Evolutionary conservation across 352 stramenopile species (phyloP).

Genomic region (Aphanomyces euteiches): DNA sequence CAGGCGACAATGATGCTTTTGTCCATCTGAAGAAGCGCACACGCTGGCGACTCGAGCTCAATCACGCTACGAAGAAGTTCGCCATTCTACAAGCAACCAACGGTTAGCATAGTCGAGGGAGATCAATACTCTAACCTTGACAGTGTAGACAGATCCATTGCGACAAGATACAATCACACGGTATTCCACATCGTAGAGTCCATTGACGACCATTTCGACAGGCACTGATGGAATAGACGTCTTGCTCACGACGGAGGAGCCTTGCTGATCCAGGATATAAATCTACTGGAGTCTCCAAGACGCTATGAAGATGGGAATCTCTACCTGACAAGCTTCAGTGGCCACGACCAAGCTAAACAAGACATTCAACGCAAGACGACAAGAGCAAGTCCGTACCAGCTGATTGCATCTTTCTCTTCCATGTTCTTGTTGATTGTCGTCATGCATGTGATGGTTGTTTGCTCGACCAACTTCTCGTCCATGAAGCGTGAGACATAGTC

Average conservation of each 20-base stretch:
- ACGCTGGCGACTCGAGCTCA: slow-evolving; percentile 76
- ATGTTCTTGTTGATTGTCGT: slow-evolving; percentile 86
- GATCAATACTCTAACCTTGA: slow-evolving; percentile 45
- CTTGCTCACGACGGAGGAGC: slow-evolving; percentile 64
- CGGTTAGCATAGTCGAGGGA: not conserved
- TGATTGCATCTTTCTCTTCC: slow-evolving; percentile 74
- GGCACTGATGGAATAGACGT: slow-evolving; percentile 64
- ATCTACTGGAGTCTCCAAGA: slow-evolving; percentile 32
- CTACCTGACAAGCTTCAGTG: slow-evolving; percentile 69
- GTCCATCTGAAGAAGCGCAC: slow-evolving; percentile 69
- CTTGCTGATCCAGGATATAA: slow-evolving; percentile 70
- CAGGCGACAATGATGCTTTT: slow-evolving; percentile 85
- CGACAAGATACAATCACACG: slow-evolving; percentile 83
- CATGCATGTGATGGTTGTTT: slow-evolving; percentile 81
- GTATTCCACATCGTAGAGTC: slow-evolving; percentile 79
- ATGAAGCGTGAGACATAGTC: slow-evolving; percentile 80
- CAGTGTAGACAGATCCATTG: slow-evolving; percentile 82
- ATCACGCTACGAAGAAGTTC: slow-evolving; percentile 83
- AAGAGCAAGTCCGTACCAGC: slow-evolving; percentile 42
- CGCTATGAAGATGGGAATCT: not conserved
- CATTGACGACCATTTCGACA: slow-evolving; percentile 69
- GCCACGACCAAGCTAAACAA: slow-evolving; percentile 67
- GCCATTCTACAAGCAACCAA: slow-evolving; percentile 51
- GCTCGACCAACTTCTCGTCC: slow-evolving; percentile 68
- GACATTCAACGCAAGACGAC: not conserved